phyloP scores from a whole-genome alignment of 2,329 filamentous ascomycete genomes.

The Zasmidium angulare region DNA sequence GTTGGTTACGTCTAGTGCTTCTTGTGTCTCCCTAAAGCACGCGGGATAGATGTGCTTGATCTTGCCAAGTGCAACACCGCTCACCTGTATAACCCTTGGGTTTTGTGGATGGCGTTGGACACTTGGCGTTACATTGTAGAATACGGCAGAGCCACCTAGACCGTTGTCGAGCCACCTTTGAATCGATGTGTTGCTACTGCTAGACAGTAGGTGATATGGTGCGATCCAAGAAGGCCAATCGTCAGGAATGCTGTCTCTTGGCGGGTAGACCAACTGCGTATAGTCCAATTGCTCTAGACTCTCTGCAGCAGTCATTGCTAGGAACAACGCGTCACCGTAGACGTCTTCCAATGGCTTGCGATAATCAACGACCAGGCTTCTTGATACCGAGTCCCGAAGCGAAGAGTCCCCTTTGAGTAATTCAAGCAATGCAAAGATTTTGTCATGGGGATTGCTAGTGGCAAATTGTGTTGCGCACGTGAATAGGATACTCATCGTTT shows the following conservation, averaged over 20 bases:
- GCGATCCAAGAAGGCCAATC: neutral
- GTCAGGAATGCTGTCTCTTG: neutral
- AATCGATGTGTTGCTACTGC: too few species aligned
- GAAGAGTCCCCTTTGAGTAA: too few species aligned
- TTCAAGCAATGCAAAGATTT: neutral
- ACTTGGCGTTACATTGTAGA: too few species aligned
- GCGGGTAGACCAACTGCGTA: neutral
- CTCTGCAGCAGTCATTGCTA: neutral
- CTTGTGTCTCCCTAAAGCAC: too few species aligned
- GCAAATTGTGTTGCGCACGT: neutral
- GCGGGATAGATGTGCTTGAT: too few species aligned
- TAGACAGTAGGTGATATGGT: neutral
- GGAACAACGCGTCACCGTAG: neutral
- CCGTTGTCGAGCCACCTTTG: too few species aligned
- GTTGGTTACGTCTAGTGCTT: too few species aligned
- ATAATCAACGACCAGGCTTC: neutral
- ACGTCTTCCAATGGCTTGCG: neutral
- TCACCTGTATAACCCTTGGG: too few species aligned
- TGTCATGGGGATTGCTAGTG: neutral
- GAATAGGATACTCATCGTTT: neutral
- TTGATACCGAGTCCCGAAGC: neutral
- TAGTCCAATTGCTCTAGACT: neutral
- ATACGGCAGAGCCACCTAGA: too few species aligned
- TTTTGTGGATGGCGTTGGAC: too few species aligned
- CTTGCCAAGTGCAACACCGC: too few species aligned